Base-by-base conservation (phyloP, 2,329 filamentous ascomycete species). In the Calonectria naviculata region DNA sequence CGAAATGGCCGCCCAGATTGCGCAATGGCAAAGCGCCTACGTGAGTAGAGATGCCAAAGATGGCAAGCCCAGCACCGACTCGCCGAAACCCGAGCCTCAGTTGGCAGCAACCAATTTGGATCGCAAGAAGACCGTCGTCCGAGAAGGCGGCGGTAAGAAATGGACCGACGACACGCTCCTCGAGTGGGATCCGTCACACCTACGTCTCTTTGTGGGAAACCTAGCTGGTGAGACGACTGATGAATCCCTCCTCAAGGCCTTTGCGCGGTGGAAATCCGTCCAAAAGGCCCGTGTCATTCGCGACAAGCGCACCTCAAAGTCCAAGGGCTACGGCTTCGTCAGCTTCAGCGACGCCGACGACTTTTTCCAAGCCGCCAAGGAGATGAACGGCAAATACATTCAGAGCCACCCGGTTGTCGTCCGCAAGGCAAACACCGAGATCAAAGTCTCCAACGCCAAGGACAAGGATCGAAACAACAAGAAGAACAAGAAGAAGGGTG, bases 331-430 rank as follows among this genome's bases (percentile, higher is more conserved):
- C 81, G 97, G 97, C 3, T 99, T 99, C 80, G 95, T 99, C 67
- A 97, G 94, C 83, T 98, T 99, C 85, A 93, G 92, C 78, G 94
- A 98, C 80, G 94, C 95, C 34, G 97, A 99, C 82, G 95, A 98
- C 80, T 98, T 97, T 82, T 98, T 99, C 87, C 91, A 94, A 79
- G 96, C 97, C 2, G 96, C 95, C 78, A 95, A 97, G 85, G 96
- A 98, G 85, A 98, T 98, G 97, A 94, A 98, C 80, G 95, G 95
- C 78, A 98, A 99, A 85, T 99, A 99, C 84, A 98, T 99, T 81
- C 96, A 97, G 79, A 98, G 95, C 82, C 97, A 98, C 83, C 97
- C 97, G 0, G 94, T 98, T 31, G 87, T 94, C 29, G 90, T 98
- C 76, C 92, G 94, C 83, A 94, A 97, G 82, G 95, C 94, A 75